phyloP scores from a whole-genome alignment of 495 filamentous ascomycete genomes.

The Aspergillus avenaceus region DNA sequence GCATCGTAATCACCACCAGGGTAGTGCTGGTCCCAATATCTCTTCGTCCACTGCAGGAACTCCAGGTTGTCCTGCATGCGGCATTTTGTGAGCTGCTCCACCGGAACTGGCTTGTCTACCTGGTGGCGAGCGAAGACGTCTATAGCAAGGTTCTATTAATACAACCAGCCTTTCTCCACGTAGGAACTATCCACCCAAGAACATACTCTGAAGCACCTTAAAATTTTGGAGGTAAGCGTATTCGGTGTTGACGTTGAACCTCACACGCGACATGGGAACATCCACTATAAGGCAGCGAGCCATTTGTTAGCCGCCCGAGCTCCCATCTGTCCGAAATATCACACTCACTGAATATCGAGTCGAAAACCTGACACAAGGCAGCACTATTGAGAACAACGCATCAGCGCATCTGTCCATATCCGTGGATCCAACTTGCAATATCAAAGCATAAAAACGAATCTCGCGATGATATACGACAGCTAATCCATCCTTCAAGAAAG shows the following conservation, averaged over 20 bases:
- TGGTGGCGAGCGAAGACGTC: constrained; percentile 79
- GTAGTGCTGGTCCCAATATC: constrained; percentile 97
- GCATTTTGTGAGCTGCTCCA: constrained; percentile 88
- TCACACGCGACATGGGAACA: constrained; percentile 92
- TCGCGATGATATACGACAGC: no score
- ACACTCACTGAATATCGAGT: constrained; percentile 83
- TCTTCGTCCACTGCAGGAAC: constrained; percentile 95
- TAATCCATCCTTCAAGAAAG: not conserved
- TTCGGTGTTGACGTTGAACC: constrained; percentile 96
- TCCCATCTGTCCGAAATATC: not conserved
- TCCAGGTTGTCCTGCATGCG: constrained; percentile 99
- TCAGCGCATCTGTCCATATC: constrained; percentile 14
- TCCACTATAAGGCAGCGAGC: constrained; percentile 56
- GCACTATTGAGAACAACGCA: constrained; percentile 55
- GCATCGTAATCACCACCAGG: constrained; percentile 96
- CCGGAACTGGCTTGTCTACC: constrained; percentile 82
- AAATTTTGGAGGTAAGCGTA: constrained; percentile 98
- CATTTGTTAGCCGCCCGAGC: not conserved
- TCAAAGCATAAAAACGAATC: no score
- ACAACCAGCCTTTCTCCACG: not conserved
- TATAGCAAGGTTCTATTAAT: constrained; percentile 26
- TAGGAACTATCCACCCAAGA: not conserved
- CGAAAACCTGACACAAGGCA: constrained; percentile 91
- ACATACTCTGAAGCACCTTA: constrained; percentile 90
- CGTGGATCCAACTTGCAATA: not conserved